Base-by-base conservation (phyloP, 2,329 filamentous ascomycete species). In the Stemphylium vesicarium region DNA sequence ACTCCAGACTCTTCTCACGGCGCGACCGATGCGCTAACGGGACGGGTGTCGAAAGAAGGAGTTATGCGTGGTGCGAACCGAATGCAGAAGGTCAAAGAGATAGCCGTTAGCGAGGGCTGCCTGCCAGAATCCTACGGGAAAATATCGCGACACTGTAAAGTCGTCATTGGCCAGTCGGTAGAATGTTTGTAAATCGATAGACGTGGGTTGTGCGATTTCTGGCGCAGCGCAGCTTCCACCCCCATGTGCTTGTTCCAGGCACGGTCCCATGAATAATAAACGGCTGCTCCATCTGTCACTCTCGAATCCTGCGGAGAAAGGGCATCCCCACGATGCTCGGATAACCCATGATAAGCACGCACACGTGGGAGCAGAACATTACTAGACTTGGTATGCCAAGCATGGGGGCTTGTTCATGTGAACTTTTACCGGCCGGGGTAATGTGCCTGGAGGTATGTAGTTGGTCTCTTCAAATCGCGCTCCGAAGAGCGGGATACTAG, bases 301-400 rank as follows among this genome's bases (percentile, higher is more conserved):
- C 18, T 35, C 42, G 48, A 45, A 59, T 53, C 33, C 20, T 42
- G 42, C 31, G 47, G 51, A 60, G 59, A 53, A 53, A 56, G 22
- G 32, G 44, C 15, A 16, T 59, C 57, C 60, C 59, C 58, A 52
- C 65, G 49, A 62, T 66, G 60, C 50, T 57, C 55, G 64, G 68
- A 60, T 63, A 63, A 50, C 54, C 51, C 41, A 57, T 60, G 66
- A 74, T 72, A 71, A 72, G 71, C 70, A 72, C 20, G 45, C 45
- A 53, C 39, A 53, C 71, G 72, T 73, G 71, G 71, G 70, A 66
- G 55, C 40, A 55, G 56, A 52, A 64, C 53, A 53, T 58, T 58
- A 63, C 56, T 48, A 58, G 56, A 57, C 48, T 53, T 49, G 56
- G 46, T 49, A 43, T 60, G 67, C 69, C 63, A 63, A 69, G 66